Evolutionary conservation across 345 rosid species (phyloP), one percentile per base, ranked within the genome.

Genomic region (Citrus inodora): DNA sequence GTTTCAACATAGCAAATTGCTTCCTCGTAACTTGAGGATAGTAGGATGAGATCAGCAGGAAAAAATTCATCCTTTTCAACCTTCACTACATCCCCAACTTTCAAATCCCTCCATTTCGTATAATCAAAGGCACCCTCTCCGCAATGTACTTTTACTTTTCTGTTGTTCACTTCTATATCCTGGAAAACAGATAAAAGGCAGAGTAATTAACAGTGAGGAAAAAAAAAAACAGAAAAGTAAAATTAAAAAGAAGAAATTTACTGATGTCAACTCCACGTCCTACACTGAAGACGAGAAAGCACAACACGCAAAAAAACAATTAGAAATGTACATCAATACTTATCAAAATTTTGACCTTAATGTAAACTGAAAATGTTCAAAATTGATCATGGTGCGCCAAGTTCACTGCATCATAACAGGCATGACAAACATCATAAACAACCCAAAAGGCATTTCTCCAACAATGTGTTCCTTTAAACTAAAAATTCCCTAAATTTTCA

Each of bases 1-100:
- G 98, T 94, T 83, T 96, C 99, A 32, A 96, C 99, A 63, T 96
- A 96, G 88, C 99, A 96, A 70, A 92, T 90, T 67, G 94, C 91
- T 33, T 96, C 98, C n/a, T 89, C 98, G 48, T 91, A 89, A 81
- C 90, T 92, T 9, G 99, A 91, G 3, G 98, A 91, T 9, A 96
- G 87, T 8, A 96, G 83, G 82, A 96, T 84, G 73, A 96, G 97
- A 87, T 96, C 99, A 63, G 97, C 98, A 22, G 99, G 99, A 76
- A 94, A 96, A 82, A 89, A 96, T 81, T 92, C 97, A 86, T 96
- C 98, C 82, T 91, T 94, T 53, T 91, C 95, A n/a, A 96, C 95
- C 84, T 86, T 94, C 16, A 96, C 97, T 28, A 94, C 82, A 37
- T 92, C 95, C 67, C 99, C 99, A 58, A 94, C 97, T 81, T 86